A percentile compares a stretch with the other conserved stretches of the same genome.
These are phyloP conservation scores for Astrothelium subdiscretum DNA, from an alignment of 495 filamentous ascomycete genomes.

Conservation along the genomic window DNA sequence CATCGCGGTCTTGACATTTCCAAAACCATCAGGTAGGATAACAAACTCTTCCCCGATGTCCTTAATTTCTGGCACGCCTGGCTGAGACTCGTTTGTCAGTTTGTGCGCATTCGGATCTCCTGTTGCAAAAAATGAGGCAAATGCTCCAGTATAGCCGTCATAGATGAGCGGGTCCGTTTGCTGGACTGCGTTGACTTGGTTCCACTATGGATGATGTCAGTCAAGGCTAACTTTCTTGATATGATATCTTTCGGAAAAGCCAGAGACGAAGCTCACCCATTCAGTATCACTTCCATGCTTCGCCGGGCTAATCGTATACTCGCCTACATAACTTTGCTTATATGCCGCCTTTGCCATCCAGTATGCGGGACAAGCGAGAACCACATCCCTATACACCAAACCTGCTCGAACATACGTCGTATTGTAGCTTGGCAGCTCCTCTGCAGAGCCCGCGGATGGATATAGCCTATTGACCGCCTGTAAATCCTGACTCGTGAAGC, in stretches of 20 bases:
- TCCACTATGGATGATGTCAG: constrained; percentile 35
- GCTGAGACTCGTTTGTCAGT: constrained; percentile 35
- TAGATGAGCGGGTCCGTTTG: constrained; percentile 41
- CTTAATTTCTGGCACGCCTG: constrained; percentile 35
- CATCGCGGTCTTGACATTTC: constrained; percentile 24
- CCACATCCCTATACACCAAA: constrained; percentile 44
- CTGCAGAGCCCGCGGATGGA: constrained; percentile 32
- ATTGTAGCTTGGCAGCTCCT: constrained; percentile 36
- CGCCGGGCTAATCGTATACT: constrained; percentile 49
- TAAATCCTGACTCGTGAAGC: constrained; percentile 30
- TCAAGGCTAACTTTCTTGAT: no score
- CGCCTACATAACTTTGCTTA: constrained; percentile 39
- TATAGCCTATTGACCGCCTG: constrained; percentile 33
- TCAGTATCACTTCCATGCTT: constrained; percentile 48
- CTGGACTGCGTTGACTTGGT: constrained; percentile 43
- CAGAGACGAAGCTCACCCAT: constrained; percentile 35
- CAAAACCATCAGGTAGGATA: constrained; percentile 34
- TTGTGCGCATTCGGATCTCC: constrained; percentile 49
- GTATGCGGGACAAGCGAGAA: constrained; percentile 49
- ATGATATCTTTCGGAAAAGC: no score
- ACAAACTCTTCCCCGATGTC: constrained; percentile 39
- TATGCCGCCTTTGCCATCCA: constrained; percentile 41
- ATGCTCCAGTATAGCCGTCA: constrained; percentile 45
- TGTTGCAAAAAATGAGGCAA: constrained; percentile 48
- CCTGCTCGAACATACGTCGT: constrained; percentile 38